A percentile compares a stretch with the other conserved stretches of the same genome.
These are phyloP conservation scores for Metroxylon sagu DNA, from an alignment of 176 grass and related monocot genomes.

Conservation along the genomic window DNA sequence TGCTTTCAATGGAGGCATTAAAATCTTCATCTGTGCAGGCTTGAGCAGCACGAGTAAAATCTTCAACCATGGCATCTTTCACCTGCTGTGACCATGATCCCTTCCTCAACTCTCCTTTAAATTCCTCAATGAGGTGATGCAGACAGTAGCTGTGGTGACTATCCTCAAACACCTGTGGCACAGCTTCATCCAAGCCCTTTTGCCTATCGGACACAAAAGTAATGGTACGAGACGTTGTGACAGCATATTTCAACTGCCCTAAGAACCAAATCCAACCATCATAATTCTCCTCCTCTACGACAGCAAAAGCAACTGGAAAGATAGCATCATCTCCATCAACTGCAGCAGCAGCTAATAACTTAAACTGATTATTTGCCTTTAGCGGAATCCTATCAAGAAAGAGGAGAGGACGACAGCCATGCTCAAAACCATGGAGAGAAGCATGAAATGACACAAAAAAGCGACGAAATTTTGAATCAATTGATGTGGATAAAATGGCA, in stretches of 20 bases:
- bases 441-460: constrained; percentile 96
- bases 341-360: constrained; percentile 70
- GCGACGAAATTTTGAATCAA: constrained; percentile 84
- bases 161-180: constrained; percentile 81
- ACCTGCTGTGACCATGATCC: constrained; percentile 78
- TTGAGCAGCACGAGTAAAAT: constrained; percentile 90
- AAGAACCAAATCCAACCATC: constrained; percentile 96
- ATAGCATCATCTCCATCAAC: constrained; percentile 83
- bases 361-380: constrained; percentile 81
- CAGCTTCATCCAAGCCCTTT: constrained; percentile 76
- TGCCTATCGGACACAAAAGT: constrained; percentile 84
- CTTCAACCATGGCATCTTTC: constrained; percentile 68
- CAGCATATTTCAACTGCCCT: constrained; percentile 73
- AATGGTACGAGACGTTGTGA: constrained; percentile 40
- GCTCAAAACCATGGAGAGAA: constrained; percentile 77
- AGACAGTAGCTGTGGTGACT: constrained; percentile 74
- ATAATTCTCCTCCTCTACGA: constrained; percentile 88
- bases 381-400: constrained; percentile 95
- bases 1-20: constrained; percentile 74
- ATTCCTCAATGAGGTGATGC: constrained; percentile 86
- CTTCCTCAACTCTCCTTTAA: constrained; percentile 74
- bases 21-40: constrained; percentile 82
- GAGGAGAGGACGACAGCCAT: constrained; percentile 74
- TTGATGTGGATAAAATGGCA: constrained; percentile 52
- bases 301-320: constrained; percentile 89